Conservation (phyloP, 495 filamentous ascomycete species). For the Penicillium subrubescens region DNA sequence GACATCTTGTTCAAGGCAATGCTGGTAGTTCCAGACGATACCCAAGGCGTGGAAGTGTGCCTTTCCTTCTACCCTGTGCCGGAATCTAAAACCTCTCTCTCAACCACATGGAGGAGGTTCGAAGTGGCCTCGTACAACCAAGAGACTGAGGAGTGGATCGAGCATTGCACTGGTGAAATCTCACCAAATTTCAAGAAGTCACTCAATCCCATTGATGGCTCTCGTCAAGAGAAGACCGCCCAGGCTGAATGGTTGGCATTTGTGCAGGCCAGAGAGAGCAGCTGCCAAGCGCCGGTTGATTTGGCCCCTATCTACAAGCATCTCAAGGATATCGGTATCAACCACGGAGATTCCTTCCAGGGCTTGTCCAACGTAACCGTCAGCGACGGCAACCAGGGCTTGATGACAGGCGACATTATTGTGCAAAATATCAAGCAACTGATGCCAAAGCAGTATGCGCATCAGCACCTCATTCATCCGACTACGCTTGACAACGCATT, state of each 20-base stretch:
- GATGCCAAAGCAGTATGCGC: neutral
- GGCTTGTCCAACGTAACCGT: neutral
- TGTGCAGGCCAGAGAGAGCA: neutral
- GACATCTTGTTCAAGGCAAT: neutral
- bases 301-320: neutral
- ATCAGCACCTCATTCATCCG: neutral
- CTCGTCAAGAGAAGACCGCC: neutral
- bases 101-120: neutral
- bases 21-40: neutral
- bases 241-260: neutral
- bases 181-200: neutral
- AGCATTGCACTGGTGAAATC: neutral
- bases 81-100: neutral
- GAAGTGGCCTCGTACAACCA: neutral
- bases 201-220: neutral
- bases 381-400: neutral
- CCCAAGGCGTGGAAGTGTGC: neutral
- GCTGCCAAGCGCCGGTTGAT: neutral
- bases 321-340: neutral
- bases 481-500: neutral
- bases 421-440: neutral
- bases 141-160: neutral
- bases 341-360: neutral
- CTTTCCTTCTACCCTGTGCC: neutral
- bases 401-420: neutral